phyloP scores from a whole-genome alignment of 352 stramenopile species.

The Phytophthora sojae region DNA sequence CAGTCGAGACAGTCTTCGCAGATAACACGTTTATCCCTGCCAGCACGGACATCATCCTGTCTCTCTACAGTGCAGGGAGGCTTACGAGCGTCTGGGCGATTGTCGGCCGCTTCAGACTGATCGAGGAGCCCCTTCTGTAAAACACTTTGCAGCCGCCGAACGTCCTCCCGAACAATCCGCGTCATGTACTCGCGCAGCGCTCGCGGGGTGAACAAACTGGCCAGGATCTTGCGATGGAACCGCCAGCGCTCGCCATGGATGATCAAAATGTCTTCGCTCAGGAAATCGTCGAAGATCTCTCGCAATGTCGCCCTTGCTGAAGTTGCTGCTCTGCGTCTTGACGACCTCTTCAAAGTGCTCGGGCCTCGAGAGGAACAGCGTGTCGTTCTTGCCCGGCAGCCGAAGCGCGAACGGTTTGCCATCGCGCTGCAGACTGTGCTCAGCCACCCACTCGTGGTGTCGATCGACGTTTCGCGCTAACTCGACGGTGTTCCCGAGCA shows the following conservation, averaged over 20 bases:
- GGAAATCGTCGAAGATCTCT: conserved; percentile 33
- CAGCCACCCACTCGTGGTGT: conserved; percentile 28
- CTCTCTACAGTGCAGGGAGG: conserved; percentile 1
- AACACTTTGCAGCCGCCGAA: conserved; percentile 15
- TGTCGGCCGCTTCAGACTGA: too few relatives aligned
- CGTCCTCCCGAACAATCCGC: conserved; percentile 24
- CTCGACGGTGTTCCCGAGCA: conserved; percentile 26
- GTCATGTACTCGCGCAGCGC: conserved; percentile 34
- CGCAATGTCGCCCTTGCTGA: conserved; percentile 41
- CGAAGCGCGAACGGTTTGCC: conserved; percentile 27
- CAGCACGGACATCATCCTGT: conserved; percentile 34
- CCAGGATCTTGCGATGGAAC: conserved; percentile 38
- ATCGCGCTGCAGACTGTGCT: conserved; percentile 6
- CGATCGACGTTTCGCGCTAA: conserved; percentile 5
- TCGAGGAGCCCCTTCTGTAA: too few relatives aligned
- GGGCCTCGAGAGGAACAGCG: conserved; percentile 28
- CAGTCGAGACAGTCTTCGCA: conserved; percentile 33
- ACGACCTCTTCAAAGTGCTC: conserved; percentile 46
- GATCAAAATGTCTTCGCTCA: conserved; percentile 39
- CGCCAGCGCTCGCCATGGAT: conserved; percentile 38
- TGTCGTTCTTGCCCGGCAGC: conserved; percentile 27
- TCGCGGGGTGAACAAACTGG: conserved; percentile 35
- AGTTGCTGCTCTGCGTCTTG: conserved; percentile 45
- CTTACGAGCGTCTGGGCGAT: background rate
- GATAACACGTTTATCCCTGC: conserved; percentile 60